phyloP scores from a whole-genome alignment of 148 eudicot genomes.

The Rhododendron williamsianum region DNA sequence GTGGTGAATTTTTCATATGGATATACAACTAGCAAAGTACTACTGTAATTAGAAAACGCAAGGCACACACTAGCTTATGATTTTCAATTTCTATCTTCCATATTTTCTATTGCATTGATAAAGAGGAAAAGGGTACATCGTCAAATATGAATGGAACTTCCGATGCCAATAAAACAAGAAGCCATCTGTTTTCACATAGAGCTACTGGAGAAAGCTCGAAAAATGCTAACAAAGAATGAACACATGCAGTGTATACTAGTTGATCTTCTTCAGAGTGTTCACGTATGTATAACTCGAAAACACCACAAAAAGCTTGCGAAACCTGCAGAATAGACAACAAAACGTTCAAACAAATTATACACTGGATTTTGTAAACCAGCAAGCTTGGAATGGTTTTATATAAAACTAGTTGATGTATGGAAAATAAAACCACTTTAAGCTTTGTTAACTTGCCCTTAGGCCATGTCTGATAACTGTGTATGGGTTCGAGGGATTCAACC shows the following conservation, averaged over 20 bases:
- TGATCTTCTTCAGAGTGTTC: slow-evolving; percentile 61
- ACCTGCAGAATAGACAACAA: slow-evolving; percentile 45
- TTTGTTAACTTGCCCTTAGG: not conserved
- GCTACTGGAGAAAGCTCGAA: not conserved
- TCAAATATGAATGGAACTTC: not conserved
- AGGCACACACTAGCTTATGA: not conserved
- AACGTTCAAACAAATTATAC: not conserved
- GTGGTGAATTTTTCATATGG: not conserved
- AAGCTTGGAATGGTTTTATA: too few species aligned
- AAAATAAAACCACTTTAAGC: not conserved
- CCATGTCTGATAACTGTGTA: not conserved
- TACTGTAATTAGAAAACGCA: not conserved
- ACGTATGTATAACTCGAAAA: slow-evolving; percentile 82
- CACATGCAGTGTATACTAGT: slow-evolving; percentile 1
- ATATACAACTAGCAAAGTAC: not conserved
- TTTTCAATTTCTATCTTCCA: not conserved
- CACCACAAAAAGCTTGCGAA: slow-evolving; percentile 63
- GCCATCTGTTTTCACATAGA: not conserved
- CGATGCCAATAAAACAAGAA: not conserved
- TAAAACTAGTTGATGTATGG: not conserved
- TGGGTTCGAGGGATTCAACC: not conserved
- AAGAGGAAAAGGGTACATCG: not conserved
- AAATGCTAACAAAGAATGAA: not conserved
- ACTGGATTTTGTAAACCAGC: not conserved
- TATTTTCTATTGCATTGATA: not conserved